Base-by-base conservation (phyloP, 768 basidiomycete species). In the Ramaria sp. region DNA sequence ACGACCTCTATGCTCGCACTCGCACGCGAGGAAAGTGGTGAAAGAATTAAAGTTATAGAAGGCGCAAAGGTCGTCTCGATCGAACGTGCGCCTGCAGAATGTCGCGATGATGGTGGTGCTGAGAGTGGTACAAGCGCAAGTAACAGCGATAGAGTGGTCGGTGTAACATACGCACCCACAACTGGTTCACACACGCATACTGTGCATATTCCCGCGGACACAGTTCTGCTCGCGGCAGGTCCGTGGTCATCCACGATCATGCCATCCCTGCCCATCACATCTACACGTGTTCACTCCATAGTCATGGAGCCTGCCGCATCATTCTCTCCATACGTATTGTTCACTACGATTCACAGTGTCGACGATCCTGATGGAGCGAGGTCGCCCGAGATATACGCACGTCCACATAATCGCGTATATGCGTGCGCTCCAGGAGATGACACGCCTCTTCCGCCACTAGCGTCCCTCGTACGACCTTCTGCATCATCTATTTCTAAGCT, bases 361-460 rank as follows among this genome's bases (percentile, higher is more conserved):
- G 66, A 64, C 49, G 56, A n/a, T n/a, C n/a, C 36, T 28, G 62
- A 53, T 24, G 61, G 56, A 25, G 62, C 61, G 18, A 75, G 67
- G 10, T 73, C 73, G 3, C 83, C 85, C 8, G 85, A 88, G 64
- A 82, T 87, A 37, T 87, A 88, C 61, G 78, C 83, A 2, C 79
- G 85, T 0, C 82, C 83, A 30, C 74, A 77, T 43, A 76, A 78
- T 60, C 81, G 85, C 63, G 77, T 87, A 13, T 85, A 84, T 63
- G 83, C 80, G 18, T 94, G 89, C 66, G 87, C 88, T 2, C 78
- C 85, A 6, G 85, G 85, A 20, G 89, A 93, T 65, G 76, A 82
- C 61, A 75, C 75, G 3, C 71, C 76, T 1, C 77, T 95, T 5
- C 88, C 89, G 1, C 63, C 69, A 0, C 78, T 71, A 22, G 86